Percentiles rank a stretch among this genome's conserved stretches.
phyloP scores from a whole-genome alignment of 2,329 filamentous ascomycete genomes.

The Venturia carpophila region DNA sequence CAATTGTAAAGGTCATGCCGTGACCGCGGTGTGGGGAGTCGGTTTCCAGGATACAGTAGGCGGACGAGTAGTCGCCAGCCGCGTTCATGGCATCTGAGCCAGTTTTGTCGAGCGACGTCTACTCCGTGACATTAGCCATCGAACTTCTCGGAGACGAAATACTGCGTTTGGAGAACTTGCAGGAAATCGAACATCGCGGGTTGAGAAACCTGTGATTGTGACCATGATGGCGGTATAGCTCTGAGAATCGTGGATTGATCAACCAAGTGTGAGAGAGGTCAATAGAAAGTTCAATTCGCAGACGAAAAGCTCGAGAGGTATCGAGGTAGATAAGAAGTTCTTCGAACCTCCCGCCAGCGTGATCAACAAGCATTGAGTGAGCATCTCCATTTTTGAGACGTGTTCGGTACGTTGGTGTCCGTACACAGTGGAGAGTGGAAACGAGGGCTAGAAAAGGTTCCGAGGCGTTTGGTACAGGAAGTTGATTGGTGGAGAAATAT shows the following conservation, averaged over 20 bases:
- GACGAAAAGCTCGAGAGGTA: background rate
- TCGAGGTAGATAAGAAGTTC: background rate
- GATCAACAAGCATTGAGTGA: background rate
- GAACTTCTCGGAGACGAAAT: too few species aligned
- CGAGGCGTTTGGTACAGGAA: background rate
- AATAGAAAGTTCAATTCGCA: background rate
- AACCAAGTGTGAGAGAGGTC: background rate
- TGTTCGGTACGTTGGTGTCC: constrained; percentile 1
- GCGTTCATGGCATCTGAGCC: constrained; percentile 96
- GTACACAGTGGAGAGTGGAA: background rate
- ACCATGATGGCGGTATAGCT: constrained; percentile 31
- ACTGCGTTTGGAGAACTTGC: constrained; percentile 23
- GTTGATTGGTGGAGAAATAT: constrained; percentile 7
- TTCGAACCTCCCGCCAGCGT: too few species aligned
- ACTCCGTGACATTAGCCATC: constrained; percentile 20
- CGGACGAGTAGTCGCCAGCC: constrained; percentile 83
- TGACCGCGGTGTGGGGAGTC: constrained; percentile 65
- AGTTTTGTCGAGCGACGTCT: constrained; percentile 89
- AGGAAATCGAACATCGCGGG: constrained; percentile 43
- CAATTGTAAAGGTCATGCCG: constrained; percentile 82
- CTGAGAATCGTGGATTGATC: background rate
- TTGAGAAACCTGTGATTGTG: constrained; percentile 39
- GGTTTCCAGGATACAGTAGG: constrained; percentile 88
- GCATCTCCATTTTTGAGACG: background rate
- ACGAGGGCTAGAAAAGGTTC: background rate